Evolutionary conservation across 805 yeast species (phyloP), one percentile per base, ranked within the genome.

Genomic region (Danielozyma ontarioensis): DNA sequence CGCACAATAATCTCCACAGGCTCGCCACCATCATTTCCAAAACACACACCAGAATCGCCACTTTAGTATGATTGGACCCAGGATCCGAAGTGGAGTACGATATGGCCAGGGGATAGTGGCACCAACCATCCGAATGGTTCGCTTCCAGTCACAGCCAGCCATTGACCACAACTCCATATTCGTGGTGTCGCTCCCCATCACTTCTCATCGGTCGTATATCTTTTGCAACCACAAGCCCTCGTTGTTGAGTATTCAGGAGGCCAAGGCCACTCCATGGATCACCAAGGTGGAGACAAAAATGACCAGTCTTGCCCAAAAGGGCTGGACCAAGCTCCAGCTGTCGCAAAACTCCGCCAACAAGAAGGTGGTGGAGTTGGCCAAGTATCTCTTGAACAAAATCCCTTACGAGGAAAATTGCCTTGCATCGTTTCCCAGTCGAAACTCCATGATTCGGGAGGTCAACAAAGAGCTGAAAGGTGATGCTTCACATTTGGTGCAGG

Each of bases 331-430:
- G 32, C 54, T 89, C 51, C 68, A 64, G 28, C 51, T 57, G 1
- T 81, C 94, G 1, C 68, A 78, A 2, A 59, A 65, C 25, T 50
- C 63, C 7, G 58, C 81, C 47, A 86, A 86, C 54, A 62, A 71
- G 42, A 68, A 64, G 34, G 70, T 88, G 28, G 87, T 83, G 2
- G 32, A 50, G 3, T 63, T 64, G 40, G 72, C 80, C 12, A 69
- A 74, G 27, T 55, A 53, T 34, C 64, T 82, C 25, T 55, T 88
- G 44, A 72, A 74, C 33, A 67, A 76, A 15, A 76, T 84, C 5
- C 86, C 90, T 2, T 89, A 90, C 75, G 78, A 80, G 43, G 97
- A 89, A 50, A 73, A 76, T 47, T 74, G 87, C 29, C 63, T 89
- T 38, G 68, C 77, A 39, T 74, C 90, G 2, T 74, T 90, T 16